Evolutionary conservation across 2,329 filamentous ascomycete genomes (phyloP).

Genomic region (Pseudogymnoascus sp.): DNA sequence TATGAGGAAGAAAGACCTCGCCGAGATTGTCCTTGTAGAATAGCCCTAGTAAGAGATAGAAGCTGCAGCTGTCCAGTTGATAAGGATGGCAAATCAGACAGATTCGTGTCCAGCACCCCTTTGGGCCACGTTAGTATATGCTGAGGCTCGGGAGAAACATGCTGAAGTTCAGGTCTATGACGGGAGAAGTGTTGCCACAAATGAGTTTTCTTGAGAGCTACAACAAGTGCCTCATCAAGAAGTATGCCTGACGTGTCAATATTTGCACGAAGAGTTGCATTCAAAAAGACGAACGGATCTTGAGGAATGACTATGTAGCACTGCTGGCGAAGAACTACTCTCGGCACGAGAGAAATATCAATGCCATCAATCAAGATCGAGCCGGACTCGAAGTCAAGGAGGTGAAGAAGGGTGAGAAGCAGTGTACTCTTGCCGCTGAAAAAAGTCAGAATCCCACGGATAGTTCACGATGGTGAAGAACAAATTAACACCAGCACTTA

Average conservation of each 20-base stretch:
- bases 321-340: constrained; percentile 28
- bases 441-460: neutral
- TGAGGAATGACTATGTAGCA: constrained; percentile 35
- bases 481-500: neutral
- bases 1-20: no score
- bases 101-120: constrained; percentile 20
- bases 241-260: constrained; percentile 20
- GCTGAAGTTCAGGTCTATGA: neutral
- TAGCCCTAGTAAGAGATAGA: constrained; percentile 39
- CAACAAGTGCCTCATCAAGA: constrained; percentile 17
- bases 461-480: no score
- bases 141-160: neutral
- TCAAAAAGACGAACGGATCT: constrained; percentile 32
- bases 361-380: constrained; percentile 36
- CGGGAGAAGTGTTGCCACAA: constrained; percentile 8
- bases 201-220: constrained; percentile 9
- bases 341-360: constrained; percentile 31
- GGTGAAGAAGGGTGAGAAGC: constrained; percentile 39
- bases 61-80: constrained; percentile 40
- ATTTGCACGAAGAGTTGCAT: constrained; percentile 27
- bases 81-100: constrained; percentile 23
- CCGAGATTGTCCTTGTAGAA: constrained; percentile 27
- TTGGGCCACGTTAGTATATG: no score
- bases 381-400: constrained; percentile 36
- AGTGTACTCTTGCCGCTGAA: constrained; percentile 34